Conservation (phyloP, 768 basidiomycete species). For the Amanita pallidorosea region DNA sequence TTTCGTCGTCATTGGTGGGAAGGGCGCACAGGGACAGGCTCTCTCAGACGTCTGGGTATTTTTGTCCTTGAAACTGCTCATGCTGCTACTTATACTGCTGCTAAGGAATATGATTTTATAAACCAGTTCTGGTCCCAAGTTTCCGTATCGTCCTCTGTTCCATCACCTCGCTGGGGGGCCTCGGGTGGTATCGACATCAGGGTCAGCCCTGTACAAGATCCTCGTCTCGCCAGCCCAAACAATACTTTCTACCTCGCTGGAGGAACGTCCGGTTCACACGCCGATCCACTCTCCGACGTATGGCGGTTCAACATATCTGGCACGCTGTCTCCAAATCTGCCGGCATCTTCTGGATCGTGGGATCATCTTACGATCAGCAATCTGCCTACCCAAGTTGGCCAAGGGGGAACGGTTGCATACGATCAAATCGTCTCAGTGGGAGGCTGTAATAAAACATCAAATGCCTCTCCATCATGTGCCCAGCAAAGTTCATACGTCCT, state of each 20-base stretch:
- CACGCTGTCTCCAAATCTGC: conserved; percentile 59
- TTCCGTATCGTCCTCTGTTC: conserved; percentile 35
- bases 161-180: conserved; percentile 59
- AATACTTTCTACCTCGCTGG: conserved; percentile 70
- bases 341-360: conserved; percentile 51
- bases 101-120: conserved; percentile 67
- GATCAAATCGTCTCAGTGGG: conserved; percentile 44
- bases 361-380: conserved; percentile 29
- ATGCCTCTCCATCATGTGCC: conserved; percentile 39
- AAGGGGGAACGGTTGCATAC: conserved; percentile 49
- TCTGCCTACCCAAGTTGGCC: conserved; percentile 30
- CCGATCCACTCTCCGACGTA: conserved; percentile 47
- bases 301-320: conserved; percentile 67
- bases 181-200: conserved; percentile 65
- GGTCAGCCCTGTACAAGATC: conserved; percentile 29
- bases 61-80: conserved; percentile 1
- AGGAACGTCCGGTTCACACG: conserved; percentile 41
- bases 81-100: conserved; percentile 3
- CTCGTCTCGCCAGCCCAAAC: conserved; percentile 41
- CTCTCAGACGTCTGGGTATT: conserved; percentile 70
- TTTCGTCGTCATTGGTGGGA: conserved; percentile 67
- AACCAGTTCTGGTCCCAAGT: conserved; percentile 72
- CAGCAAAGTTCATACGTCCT: conserved; percentile 48
- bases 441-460: conserved; percentile 43
- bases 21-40: conserved; percentile 37